Base-by-base conservation (phyloP, 805 yeast species). In the Nakazawaea peltata region DNA sequence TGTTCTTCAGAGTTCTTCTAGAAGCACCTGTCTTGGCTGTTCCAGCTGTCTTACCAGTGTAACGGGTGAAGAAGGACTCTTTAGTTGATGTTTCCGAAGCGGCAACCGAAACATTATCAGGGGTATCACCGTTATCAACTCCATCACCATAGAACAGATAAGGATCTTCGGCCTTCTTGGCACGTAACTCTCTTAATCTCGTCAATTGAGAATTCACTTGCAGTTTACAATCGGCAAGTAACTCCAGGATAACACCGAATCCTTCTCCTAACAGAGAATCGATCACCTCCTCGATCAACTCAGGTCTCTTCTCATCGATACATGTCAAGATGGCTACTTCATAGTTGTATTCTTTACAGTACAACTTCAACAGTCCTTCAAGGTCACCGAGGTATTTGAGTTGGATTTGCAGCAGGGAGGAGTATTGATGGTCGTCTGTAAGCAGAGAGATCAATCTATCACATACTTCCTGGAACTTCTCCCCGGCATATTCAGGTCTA, bases 11-110 rank as follows among this genome's bases (percentile, higher is more conserved):
- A 0, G 98, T 88, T 50, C 81, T 73, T 57, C 99, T 74, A 0
- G 96, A 80, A 2, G 92, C 97, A 19, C 97, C 97, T 0, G 98
- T 92, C 52, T 83, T 82, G 4, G 97, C 97, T 3, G 98, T 92
- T 17, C 95, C 95, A 1, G 81, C 69, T 1, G 97, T 88, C 58
- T 90, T 88, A 44, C 97, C 98, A 0, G 98, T 92, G 56, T 92
- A 92, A 53, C 95, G 72, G 1, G 99, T 92, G 62, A 86, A 84
- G 56, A 88, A 85, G 0, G 97, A 87, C 26, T 90, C 94, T 19
- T 84, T 81, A 0, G 95, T 84, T 0, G 97, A 85, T 0, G 95
- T 78, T 54, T 87, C 97, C 0, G 95, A 82, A 1, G 95, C 92
- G 0, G 97, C 97, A 44, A 92, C 71, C 0, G 97, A 88, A 8